phyloP scores from a whole-genome alignment of 2,329 filamentous ascomycete genomes.

The Cryphonectria naterciae region DNA sequence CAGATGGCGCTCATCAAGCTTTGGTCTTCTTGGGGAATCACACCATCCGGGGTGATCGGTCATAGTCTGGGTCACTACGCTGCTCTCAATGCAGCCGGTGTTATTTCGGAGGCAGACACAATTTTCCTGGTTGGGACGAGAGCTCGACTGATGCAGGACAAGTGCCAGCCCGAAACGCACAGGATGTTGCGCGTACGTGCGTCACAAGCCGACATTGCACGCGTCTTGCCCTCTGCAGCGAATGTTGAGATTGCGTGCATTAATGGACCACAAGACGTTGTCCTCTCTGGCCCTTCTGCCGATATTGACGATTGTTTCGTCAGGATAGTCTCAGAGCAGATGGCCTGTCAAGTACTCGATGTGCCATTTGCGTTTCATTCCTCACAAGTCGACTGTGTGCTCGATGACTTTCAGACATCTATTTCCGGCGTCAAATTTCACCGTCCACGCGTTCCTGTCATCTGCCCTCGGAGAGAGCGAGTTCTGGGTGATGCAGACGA shows the following conservation, averaged over 20 bases:
- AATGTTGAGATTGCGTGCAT: constrained; percentile 13
- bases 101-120: constrained; percentile 61
- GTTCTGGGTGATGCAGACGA: not conserved
- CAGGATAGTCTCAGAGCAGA: not conserved
- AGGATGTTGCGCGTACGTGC: constrained; percentile 63
- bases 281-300: not conserved
- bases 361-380: constrained; percentile 18
- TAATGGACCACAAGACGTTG: not conserved
- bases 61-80: constrained; percentile 76
- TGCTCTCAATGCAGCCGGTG: constrained; percentile 63
- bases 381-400: not conserved
- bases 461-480: not conserved
- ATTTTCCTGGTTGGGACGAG: constrained; percentile 62
- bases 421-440: not conserved
- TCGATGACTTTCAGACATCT: not conserved
- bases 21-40: not conserved
- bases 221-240: not conserved
- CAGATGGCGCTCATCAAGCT: not conserved
- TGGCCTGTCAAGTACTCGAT: not conserved
- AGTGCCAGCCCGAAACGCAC: constrained; percentile 59
- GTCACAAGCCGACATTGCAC: constrained; percentile 44
- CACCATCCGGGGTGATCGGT: constrained; percentile 55
- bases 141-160: constrained; percentile 56
- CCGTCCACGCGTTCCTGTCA: not conserved
- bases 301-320: not conserved